These are phyloP conservation scores for Rhodotorula sp. DNA, from an alignment of 1,284 basidiomycete species.

Conservation along the genomic window DNA sequence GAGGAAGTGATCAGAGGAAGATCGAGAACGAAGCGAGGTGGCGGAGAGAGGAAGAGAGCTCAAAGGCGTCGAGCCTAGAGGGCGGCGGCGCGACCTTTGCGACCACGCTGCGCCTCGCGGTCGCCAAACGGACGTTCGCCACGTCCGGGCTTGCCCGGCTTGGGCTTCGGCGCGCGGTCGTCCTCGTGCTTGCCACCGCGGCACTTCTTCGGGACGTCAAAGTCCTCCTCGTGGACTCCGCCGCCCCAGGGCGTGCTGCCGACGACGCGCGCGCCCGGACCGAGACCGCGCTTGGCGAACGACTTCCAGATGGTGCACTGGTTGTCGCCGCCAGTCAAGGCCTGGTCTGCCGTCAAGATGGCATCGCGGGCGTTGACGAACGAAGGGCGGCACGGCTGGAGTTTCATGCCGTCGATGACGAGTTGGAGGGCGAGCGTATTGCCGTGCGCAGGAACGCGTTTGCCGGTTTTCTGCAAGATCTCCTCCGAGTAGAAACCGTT, in stretches of 20 bases:
- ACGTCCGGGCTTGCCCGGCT: constrained; percentile 1
- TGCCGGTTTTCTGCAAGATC: constrained; percentile 42
- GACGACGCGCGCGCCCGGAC: constrained; percentile 60
- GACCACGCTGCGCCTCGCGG: background rate
- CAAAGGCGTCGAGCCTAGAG: background rate
- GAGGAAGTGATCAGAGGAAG: background rate
- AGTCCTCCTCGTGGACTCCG: constrained; percentile 61
- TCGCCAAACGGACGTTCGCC: background rate
- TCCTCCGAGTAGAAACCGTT: constrained; percentile 68
- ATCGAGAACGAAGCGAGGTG: background rate
- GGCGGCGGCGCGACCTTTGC: background rate
- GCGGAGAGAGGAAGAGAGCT: background rate
- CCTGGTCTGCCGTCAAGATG: constrained; percentile 81
- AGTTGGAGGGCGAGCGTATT: constrained; percentile 81
- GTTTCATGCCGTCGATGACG: constrained; percentile 87
- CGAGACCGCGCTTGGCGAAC: constrained; percentile 80
- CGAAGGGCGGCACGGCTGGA: constrained; percentile 78
- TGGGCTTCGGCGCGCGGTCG: background rate
- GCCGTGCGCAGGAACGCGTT: constrained; percentile 79
- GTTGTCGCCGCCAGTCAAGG: constrained; percentile 90
- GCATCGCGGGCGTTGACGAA: constrained; percentile 93
- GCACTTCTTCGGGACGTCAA: constrained; percentile 49
- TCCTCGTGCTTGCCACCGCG: constrained; percentile 15
- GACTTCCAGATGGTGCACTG: constrained; percentile 83
- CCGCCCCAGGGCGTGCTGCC: constrained; percentile 56